Conservation (phyloP, 805 yeast genomes). For the Candida orba region DNA sequence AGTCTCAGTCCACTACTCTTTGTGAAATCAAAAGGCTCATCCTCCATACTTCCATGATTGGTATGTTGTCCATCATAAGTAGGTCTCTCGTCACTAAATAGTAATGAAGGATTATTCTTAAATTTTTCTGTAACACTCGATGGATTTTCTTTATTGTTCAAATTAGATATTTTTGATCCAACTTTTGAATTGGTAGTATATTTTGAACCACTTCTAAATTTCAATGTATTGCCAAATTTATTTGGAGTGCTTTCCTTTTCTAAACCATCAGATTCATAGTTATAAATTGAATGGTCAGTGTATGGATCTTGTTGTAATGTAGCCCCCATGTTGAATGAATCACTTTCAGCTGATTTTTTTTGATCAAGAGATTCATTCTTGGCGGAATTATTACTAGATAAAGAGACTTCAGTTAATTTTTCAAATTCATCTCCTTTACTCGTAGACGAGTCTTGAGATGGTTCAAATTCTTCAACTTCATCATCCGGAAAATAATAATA, state of each 20-base stretch:
- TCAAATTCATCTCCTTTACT: neutral
- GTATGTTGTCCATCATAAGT: neutral
- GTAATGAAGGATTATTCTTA: constrained; percentile 7
- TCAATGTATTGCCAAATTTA: too few species aligned
- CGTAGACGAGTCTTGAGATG: too few species aligned
- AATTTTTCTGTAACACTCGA: constrained; percentile 2
- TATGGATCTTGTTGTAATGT: neutral
- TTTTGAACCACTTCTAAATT: neutral
- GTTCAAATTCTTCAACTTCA: too few species aligned
- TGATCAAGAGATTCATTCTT: too few species aligned
- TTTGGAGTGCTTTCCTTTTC: too few species aligned
- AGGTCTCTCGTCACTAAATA: constrained; percentile 1
- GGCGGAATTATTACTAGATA: too few species aligned
- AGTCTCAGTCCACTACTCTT: neutral
- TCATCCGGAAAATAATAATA: too few species aligned
- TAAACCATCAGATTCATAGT: too few species aligned
- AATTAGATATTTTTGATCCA: neutral
- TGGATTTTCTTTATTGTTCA: neutral
- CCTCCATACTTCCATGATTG: neutral
- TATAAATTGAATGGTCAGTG: too few species aligned
- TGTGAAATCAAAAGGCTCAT: constrained; percentile 7
- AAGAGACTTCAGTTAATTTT: too few species aligned
- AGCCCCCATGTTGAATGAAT: too few species aligned
- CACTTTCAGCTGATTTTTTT: too few species aligned
- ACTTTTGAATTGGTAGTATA: neutral